Base-by-base conservation (phyloP, 345 rosid species). In the Rhodomyrtus tomentosa region DNA sequence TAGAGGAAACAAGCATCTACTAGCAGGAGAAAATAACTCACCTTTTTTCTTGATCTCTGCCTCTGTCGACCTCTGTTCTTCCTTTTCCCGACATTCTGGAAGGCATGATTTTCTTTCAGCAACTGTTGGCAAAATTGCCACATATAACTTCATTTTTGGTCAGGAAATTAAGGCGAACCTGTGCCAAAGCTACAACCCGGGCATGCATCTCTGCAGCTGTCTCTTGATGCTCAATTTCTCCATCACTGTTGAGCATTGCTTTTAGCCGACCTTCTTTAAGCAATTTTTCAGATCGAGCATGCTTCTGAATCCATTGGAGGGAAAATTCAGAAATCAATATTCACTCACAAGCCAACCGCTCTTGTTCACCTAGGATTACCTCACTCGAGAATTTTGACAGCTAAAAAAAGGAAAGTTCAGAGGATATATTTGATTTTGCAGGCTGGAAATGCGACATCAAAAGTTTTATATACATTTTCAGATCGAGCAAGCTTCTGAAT, bases 201-300 rank as follows among this genome's bases (percentile, higher is more conserved):
- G 93, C 89, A 86, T 91, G 84, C 91, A 87, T 82, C 90, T 92
- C 96, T 29, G 88, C 89, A 54, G 91, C 88, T 27, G 92, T 92
- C 87, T 93, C 96, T 85, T 90, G 95, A 84, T 92, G 87, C 91
- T 94, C 95, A 56, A 91, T 89, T 86, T 93, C 93, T 84, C 96
- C 96, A 87, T 91, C 90, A 84, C 90, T 86, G 80, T 93, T 92
- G 72, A 94, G 93, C 84, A 90, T 87, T 48, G 89, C 87, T 91
- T 93, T 93, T 82, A 94, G 89, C 84, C 90, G 92, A 84, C 92
- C 92, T 85, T 92, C 95, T 88, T 91, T 90, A 42, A 92, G 88
- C 84, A 92, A 87, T 86, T 93, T 94, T 89, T 91, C 92, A 36
- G 98, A 92, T 82, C 95, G 92, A 85, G 86, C 81, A 83, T 94